These are phyloP conservation scores for Aspergillus sparsus DNA, from an alignment of 495 filamentous ascomycete species.

Conservation along the genomic window DNA sequence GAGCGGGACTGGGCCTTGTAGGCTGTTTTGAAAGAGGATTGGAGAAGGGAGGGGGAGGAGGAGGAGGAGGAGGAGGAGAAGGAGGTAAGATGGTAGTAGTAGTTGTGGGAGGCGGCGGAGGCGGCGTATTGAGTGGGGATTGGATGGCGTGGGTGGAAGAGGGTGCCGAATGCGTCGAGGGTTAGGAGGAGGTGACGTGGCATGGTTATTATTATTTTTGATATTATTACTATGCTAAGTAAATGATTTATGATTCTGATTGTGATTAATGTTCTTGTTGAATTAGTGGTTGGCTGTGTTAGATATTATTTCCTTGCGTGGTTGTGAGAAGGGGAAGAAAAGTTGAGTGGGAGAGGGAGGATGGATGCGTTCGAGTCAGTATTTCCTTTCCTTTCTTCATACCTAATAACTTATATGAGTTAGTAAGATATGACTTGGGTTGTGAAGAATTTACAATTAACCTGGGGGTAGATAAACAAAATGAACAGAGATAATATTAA, in stretches of 20 bases:
- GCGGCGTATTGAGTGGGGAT: conserved; percentile 64
- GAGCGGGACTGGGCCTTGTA: conserved; percentile 51
- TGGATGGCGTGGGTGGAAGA: conserved; percentile 63
- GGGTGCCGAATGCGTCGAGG: conserved; percentile 77
- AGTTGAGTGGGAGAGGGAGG: not conserved
- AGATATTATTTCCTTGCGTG: too few species aligned
- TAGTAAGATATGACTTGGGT: too few species aligned
- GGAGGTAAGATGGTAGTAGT: conserved; percentile 57
- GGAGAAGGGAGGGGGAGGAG: conserved; percentile 33
- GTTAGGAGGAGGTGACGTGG: conserved; percentile 55
- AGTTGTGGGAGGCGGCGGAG: conserved; percentile 58
- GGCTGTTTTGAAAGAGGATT: conserved; percentile 44
- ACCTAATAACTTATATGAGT: too few species aligned
- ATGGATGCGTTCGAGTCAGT: too few species aligned
- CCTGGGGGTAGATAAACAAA: too few species aligned
- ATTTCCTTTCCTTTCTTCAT: too few species aligned
- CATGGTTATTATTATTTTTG: conserved; percentile 3
- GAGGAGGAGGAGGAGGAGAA: too few species aligned
- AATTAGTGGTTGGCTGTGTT: too few species aligned
- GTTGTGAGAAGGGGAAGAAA: not conserved
- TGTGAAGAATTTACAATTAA: too few species aligned
- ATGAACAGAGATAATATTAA: too few species aligned
- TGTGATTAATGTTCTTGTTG: not conserved
- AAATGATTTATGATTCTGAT: not conserved
- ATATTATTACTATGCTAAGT: not conserved